Base-by-base conservation (phyloP, 257 asterid genomes). In the Solanum commersonii region DNA sequence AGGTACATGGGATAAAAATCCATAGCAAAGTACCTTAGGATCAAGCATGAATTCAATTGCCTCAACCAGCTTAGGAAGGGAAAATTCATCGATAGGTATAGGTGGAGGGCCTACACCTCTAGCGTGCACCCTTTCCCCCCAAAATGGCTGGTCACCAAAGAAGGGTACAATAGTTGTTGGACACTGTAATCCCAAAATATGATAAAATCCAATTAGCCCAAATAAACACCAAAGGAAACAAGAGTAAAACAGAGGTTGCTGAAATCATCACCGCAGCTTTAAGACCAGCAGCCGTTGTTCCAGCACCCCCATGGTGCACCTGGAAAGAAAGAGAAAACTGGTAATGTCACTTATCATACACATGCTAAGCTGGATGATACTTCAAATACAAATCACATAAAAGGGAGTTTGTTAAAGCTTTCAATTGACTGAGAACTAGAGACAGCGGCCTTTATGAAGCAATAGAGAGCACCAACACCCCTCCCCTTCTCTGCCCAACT, bases 291-390 rank as follows among this genome's bases (percentile, higher is more conserved):
- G 98, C 99, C 22, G 98, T 97, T 84, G 99, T 97, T 91, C 99
- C 98, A 27, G 98, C 98, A 87, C 98, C 99, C 33, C 98, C 99
- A 88, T 67, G 99, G 94, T 97, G 99, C 87, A 97, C 99, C 98
- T 96, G 95, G 87, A 89, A 90, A 68, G 67, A 89, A 72, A 86
- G 70, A 71, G 74, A 89, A 86, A 29, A 44, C 25, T 9, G 38
- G 27, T 18, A 22, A 44, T 25, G 27, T 79, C 25, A 9, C 65
- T 78, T 27, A 79, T 27, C 27, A 15, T 27, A 79, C 5, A 1
- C 85, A 79, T 44, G 85, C 67, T n/a, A 78, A 78, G 63, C 84
- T 40, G 52, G 60, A 70, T 15, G 67, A 44, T 44, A 44, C 59
- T 79, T 79, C 16, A 22, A 79, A 79, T 79, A 42, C 25, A 15